Base-by-base conservation (phyloP, 192 early-diverging fungal species). In the Mortierella hygrophila region DNA sequence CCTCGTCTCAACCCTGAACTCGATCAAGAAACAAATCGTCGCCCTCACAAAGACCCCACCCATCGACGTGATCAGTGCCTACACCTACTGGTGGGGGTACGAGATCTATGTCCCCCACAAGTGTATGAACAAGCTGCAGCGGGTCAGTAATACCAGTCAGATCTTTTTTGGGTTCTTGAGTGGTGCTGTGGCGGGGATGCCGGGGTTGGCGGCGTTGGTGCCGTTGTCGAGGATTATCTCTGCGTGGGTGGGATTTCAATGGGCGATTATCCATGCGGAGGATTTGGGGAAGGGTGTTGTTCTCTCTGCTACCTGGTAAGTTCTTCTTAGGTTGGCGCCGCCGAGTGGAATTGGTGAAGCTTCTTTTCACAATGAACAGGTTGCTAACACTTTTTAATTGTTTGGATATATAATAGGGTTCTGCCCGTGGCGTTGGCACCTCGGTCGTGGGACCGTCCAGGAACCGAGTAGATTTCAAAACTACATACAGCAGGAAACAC, bases 61-160 rank as follows among this genome's bases (percentile, higher is more conserved):
- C 41, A 76, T 60, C 23, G 38, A 87, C 68, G 32, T 72, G 49
- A 89, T 89, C 37, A 88, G 82, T 20, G 85, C 82, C 9, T 88
- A 89, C 54, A 79, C 78, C 6, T 88, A 72, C 41, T 89, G 89
- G 89, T 89, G 89, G 89, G 89, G 89, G 21, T 89, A 88, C 32
- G 89, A 89, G 74, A 89, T 89, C 52, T 89, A 89, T 72, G 85
- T 89, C 0, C 89, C 89, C 9, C 82, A 87, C 75, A 78, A 84
- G 13, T 89, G 89, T 68, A 89, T 89, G 89, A 76, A 77, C 32
- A 76, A 87, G 26, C 75, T 89, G 7, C 80, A 88, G 60, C 82
- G 87, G 21, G 89, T 84, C 55, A 68, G 75, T n/a, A 89, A 80
- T 54, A 87, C 87, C 23, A 81, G 89, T 38, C 81, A 84, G 68